Evolutionary conservation across 805 yeast species (phyloP).

Genomic region (Candida easanensis): DNA sequence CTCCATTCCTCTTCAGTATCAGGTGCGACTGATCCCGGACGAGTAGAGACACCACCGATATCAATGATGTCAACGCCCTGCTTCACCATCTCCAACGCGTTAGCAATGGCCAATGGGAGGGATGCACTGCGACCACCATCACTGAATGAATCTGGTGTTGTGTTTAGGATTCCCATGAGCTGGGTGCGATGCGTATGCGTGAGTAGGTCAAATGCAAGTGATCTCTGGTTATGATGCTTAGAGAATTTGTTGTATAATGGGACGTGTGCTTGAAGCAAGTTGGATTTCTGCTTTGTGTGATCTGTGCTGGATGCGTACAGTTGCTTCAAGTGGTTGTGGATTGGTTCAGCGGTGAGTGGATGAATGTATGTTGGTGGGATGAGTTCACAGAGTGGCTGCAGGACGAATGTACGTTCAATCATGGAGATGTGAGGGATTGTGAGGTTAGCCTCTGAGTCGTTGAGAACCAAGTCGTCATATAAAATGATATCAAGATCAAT

Average conservation of each 20-base stretch:
- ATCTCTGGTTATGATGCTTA: conserved; percentile 20
- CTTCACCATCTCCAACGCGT: conserved; percentile 47
- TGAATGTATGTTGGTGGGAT: conserved; percentile 64
- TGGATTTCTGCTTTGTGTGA: conserved; percentile 45
- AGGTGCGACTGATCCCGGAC: conserved; percentile 75
- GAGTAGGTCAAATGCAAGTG: conserved; percentile 43
- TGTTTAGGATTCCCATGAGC: conserved; percentile 84
- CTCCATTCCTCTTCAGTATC: conserved; percentile 61
- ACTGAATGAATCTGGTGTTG: conserved; percentile 93
- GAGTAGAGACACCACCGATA: conserved; percentile 92
- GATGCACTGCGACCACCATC: conserved; percentile 67
- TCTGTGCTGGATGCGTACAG: conserved; percentile 38
- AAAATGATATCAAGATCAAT: conserved; percentile 87
- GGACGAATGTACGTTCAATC: conserved; percentile 87
- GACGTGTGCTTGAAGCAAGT: conserved; percentile 45
- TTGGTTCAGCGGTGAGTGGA: conserved; percentile 85
- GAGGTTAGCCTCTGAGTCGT: conserved; percentile 50
- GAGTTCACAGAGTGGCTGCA: conserved; percentile 84
- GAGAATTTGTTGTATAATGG: conserved; percentile 39
- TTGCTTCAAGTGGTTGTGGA: conserved; percentile 62
- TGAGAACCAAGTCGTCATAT: conserved; percentile 50
- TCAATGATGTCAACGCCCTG: conserved; percentile 79
- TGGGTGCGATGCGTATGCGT: conserved; percentile 48
- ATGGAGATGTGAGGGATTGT: conserved; percentile 83
- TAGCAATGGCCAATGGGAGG: conserved; percentile 39